Evolutionary conservation across 495 filamentous ascomycete species (phyloP).

Genomic region (Opeltia flavorubescens): DNA sequence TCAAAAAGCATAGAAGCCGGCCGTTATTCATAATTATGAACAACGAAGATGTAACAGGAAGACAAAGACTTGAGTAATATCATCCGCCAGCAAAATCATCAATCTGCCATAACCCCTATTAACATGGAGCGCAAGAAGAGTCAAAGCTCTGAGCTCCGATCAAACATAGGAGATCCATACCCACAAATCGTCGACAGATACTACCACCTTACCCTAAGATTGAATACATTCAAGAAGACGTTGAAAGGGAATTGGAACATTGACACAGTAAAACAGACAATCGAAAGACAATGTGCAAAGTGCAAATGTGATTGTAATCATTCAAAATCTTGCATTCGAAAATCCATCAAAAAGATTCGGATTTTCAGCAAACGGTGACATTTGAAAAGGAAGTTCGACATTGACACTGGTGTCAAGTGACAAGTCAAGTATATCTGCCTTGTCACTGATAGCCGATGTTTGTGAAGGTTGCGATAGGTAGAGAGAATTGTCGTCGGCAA

Average conservation of each 20-base stretch:
- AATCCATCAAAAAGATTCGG: background rate
- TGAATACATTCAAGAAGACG: background rate
- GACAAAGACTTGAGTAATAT: background rate
- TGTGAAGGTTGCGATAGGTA: background rate
- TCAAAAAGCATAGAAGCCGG: background rate
- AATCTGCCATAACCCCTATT: background rate
- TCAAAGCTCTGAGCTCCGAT: background rate
- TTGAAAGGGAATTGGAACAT: background rate
- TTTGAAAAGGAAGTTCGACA: background rate
- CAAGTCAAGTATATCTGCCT: constrained; percentile 2
- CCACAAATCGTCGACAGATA: constrained; percentile 4
- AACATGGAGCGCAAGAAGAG: too few relatives aligned
- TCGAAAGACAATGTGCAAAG: constrained; percentile 4
- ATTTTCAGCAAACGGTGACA: constrained; percentile 2
- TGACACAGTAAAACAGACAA: background rate
- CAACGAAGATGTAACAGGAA: background rate
- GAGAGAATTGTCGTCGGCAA: background rate
- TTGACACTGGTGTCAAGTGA: constrained; percentile 1
- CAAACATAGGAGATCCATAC: constrained; percentile 1
- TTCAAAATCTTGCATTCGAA: background rate
- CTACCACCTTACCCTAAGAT: background rate
- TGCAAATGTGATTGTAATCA: background rate
- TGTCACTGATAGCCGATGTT: background rate
- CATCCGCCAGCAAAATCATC: background rate
- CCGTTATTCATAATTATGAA: background rate